phyloP scores from a whole-genome alignment of 495 filamentous ascomycete genomes.

The Podospora bellae-mahoneyi region DNA sequence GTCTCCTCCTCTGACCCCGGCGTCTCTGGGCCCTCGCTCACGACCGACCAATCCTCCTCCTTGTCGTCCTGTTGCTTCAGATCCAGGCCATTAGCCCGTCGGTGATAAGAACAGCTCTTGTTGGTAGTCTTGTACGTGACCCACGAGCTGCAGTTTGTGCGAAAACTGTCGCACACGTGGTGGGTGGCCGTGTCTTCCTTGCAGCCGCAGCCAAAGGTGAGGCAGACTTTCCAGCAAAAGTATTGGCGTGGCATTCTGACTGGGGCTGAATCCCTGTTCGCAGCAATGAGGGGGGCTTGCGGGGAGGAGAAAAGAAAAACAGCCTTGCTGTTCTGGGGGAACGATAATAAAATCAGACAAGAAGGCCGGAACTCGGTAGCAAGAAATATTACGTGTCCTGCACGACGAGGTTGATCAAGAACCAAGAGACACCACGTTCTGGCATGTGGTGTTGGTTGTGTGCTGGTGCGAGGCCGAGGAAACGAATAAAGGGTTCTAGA shows the following conservation, averaged over 20 bases:
- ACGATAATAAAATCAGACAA: background rate
- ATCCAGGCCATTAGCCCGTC: background rate
- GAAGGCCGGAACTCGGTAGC: background rate
- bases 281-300: slow-evolving; percentile 1
- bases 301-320: background rate
- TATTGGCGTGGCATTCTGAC: slow-evolving; percentile 18
- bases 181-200: slow-evolving; percentile 14
- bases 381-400: background rate
- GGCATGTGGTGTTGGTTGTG: background rate
- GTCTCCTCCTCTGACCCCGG: background rate
- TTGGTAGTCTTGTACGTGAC: slow-evolving; percentile 17
- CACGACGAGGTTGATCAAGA: background rate
- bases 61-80: background rate
- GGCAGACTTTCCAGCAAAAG: slow-evolving; percentile 31
- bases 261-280: background rate
- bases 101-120: slow-evolving; percentile 27
- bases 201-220: slow-evolving; percentile 31
- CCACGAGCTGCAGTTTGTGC: slow-evolving; percentile 26
- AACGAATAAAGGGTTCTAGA: background rate
- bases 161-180: slow-evolving; percentile 23
- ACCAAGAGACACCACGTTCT: background rate
- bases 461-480: background rate
- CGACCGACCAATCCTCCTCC: background rate
- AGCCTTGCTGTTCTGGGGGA: background rate
- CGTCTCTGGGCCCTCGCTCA: background rate